phyloP scores from a whole-genome alignment of 345 rosid genomes.

The Pugionium dolabratum region DNA sequence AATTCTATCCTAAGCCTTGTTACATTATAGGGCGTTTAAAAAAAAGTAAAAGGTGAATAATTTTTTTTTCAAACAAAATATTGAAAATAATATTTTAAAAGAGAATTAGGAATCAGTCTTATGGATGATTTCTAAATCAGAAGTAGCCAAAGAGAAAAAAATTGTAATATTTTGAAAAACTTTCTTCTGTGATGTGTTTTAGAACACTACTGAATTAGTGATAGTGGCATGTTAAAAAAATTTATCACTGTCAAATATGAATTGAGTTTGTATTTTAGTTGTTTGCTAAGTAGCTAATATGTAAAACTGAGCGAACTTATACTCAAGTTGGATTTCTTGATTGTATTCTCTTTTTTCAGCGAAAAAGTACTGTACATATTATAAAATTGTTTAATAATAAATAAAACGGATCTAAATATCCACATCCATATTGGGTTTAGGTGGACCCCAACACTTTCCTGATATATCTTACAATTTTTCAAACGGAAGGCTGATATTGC shows the following conservation, averaged over 20 bases:
- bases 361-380: not conserved
- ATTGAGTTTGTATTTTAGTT: not conserved
- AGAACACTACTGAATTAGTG: not conserved
- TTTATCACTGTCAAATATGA: too few species aligned
- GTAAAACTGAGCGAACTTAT: not conserved
- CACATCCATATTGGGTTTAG: not conserved
- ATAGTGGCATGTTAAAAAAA: not conserved
- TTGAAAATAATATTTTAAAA: not conserved
- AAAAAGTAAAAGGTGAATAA: not conserved
- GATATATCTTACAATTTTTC: not conserved
- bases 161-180: not conserved
- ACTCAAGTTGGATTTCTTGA: too few species aligned
- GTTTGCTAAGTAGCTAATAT: not conserved
- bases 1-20: not conserved
- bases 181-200: not conserved
- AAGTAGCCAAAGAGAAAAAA: not conserved
- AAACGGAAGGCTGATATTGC: not conserved
- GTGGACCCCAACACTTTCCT: conserved; percentile 3
- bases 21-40: not conserved
- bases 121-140: not conserved
- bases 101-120: not conserved
- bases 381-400: too few species aligned
- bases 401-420: too few species aligned
- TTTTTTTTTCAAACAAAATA: not conserved
- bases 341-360: not conserved